These are phyloP conservation scores for Powellomyces hirtus DNA, from an alignment of 192 early-diverging fungal genomes.

Conservation along the genomic window DNA sequence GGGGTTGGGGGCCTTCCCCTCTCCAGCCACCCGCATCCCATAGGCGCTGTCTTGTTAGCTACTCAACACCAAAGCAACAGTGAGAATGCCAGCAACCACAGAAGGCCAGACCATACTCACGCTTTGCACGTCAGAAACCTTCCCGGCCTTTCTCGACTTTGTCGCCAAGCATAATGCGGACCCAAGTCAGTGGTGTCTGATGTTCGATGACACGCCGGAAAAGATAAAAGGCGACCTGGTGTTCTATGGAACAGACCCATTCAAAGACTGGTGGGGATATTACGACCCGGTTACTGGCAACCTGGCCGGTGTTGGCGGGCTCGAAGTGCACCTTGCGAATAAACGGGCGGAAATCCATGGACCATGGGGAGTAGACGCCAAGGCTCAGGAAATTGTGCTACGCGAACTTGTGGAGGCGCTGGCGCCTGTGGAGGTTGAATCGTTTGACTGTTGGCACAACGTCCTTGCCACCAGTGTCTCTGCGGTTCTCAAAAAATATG, in stretches of 20 bases:
- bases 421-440: not conserved
- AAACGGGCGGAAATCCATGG: not conserved
- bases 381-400: not conserved
- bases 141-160: not conserved
- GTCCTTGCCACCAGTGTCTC: not conserved
- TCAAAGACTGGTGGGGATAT: not conserved
- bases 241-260: not conserved
- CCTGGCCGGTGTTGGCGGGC: not conserved
- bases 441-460: not conserved
- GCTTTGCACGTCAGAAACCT: not conserved
- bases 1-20: too few species aligned
- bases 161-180: not conserved
- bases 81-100: too few species aligned
- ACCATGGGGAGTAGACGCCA: not conserved
- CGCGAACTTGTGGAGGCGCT: not conserved
- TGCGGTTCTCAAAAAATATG: not conserved
- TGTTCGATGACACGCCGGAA: not conserved
- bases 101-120: too few species aligned
- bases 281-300: not conserved
- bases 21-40: too few species aligned
- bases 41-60: too few species aligned
- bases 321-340: not conserved
- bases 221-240: not conserved
- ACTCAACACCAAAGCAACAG: too few species aligned
- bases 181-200: not conserved